Evolutionary conservation across 768 basidiomycete genomes (phyloP), one percentile per base, ranked within the genome.

Genomic region (Guyanaporus albipodus): DNA sequence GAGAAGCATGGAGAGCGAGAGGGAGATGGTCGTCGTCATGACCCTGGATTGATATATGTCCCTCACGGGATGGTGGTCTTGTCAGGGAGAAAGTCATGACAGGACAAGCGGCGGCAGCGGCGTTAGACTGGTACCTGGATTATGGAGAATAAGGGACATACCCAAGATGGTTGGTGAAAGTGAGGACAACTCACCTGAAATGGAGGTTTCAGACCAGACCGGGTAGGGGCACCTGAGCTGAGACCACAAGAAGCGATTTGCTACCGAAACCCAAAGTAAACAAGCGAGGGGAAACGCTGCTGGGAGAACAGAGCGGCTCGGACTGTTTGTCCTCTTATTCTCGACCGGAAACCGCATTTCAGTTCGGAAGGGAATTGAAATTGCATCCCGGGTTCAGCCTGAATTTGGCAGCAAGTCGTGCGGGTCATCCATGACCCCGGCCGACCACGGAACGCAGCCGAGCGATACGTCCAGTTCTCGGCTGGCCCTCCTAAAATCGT

Each of bases 1-100:
- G 55, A 21, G 71, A 66, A 53, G 71, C 67, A 60, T 70, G 69
- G 42, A 71, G 69, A 27, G 69, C 66, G 53, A 68, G 57, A 39
- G 66, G 58, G 12, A 69, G 59, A 46, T 59, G 54, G 49, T 71
- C 70, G 8, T 67, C 69, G 39, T 65, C 67, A 1, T 54, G 60
- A 44, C 41, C 55, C 36, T 55, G 60, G 33, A 21, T 21, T 56
- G 52, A 52, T 60, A 56, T 60, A 63, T 15, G 44, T 7, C 19
- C 45, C 14, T 62, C 60, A 18, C 53, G 54, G 24, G 53, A 46
- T 4, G 68, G 52, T 2, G 68, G 64, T 45, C 70, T 62, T 35
- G 63, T 62, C 26, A 67, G 55, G 22, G 63, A 55, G 50, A 70
- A 67, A 39, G 69, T 43, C 69, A 71, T 70, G 43, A 52, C 51